These are phyloP conservation scores for Hippophae rhamnoides DNA, from an alignment of 306 rosid species.

Conservation along the genomic window DNA sequence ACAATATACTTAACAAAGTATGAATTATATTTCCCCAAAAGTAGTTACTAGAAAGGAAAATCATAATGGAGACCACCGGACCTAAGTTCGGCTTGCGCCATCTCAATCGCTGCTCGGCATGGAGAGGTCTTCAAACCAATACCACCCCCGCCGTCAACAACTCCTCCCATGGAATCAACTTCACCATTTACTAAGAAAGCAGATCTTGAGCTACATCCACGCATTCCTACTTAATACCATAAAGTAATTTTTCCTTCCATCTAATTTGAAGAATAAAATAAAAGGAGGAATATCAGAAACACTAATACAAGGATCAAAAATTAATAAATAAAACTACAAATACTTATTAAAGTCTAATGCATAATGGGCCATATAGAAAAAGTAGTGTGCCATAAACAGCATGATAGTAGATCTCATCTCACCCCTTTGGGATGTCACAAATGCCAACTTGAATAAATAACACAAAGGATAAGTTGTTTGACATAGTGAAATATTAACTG, in stretches of 20 bases:
- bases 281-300: slow-evolving; percentile 6
- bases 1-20: slow-evolving; percentile 2
- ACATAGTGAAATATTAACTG: neutral
- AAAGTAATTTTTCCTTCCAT: slow-evolving; percentile 46
- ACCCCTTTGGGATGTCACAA: no score
- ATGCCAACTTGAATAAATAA: no score
- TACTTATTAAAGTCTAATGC: neutral
- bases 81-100: slow-evolving; percentile 96
- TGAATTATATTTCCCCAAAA: slow-evolving; percentile 5
- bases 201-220: slow-evolving; percentile 73
- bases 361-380: no score
- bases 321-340: neutral
- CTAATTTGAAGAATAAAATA: slow-evolving; percentile 25
- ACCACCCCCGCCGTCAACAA: slow-evolving; percentile 93
- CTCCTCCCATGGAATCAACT: slow-evolving; percentile 99
- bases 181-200: slow-evolving; percentile 96
- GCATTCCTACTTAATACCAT: slow-evolving; percentile 63
- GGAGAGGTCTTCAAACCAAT: slow-evolving; percentile 94
- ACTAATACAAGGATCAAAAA: neutral
- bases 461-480: no score
- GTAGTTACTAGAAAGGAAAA: slow-evolving; percentile 16
- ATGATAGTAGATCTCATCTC: no score
- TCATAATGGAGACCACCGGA: slow-evolving; percentile 21
- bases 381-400: no score
- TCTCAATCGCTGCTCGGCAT: slow-evolving; percentile 78